Percentiles rank a stretch among this genome's conserved stretches.
Evolutionary conservation across 257 asterid species (phyloP).

Genomic region (Nicotiana obtusifolia): DNA sequence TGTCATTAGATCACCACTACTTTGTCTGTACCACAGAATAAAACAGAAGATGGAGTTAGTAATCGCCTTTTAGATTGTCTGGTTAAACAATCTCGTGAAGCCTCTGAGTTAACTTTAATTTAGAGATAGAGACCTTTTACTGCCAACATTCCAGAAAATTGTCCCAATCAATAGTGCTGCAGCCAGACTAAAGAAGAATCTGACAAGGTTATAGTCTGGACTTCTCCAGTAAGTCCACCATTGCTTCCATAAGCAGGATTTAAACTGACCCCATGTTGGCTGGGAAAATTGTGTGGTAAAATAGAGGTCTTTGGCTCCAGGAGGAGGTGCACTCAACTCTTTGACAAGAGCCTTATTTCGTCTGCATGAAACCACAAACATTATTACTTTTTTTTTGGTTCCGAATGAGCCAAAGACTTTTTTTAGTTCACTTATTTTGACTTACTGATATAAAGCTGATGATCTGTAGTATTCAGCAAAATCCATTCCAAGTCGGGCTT

Average conservation of each 20-base stretch:
- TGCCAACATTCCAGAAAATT: slow-evolving; percentile 43
- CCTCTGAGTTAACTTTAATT: background rate
- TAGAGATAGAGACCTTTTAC: slow-evolving; percentile 27
- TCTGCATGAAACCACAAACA: slow-evolving; percentile 10
- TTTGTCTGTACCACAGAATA: slow-evolving; percentile 22
- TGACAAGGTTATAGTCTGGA: slow-evolving; percentile 45
- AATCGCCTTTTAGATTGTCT: background rate
- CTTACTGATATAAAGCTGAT: slow-evolving; percentile 37
- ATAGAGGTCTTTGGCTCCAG: slow-evolving; percentile 33
- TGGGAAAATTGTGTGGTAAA: slow-evolving; percentile 41
- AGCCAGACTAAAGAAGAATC: slow-evolving; percentile 40
- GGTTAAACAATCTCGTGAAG: background rate
- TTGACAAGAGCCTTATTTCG: slow-evolving; percentile 33
- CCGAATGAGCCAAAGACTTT: background rate
- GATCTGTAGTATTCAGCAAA: slow-evolving; percentile 47
- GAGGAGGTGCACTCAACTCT: slow-evolving; percentile 32
- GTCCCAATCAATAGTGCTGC: slow-evolving; percentile 42
- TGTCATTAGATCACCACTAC: slow-evolving; percentile 33
- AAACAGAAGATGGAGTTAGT: background rate
- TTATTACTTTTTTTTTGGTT: background rate
- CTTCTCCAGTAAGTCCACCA: slow-evolving; percentile 50
- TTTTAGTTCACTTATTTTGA: background rate
- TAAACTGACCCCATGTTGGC: slow-evolving; percentile 43
- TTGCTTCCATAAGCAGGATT: slow-evolving; percentile 45
- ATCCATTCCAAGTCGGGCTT: slow-evolving; percentile 37